A percentile compares a stretch with the other conserved stretches of the same genome.
Conservation (phyloP, 1,139 yeast species). For the Yamadazyma dushanensis region DNA sequence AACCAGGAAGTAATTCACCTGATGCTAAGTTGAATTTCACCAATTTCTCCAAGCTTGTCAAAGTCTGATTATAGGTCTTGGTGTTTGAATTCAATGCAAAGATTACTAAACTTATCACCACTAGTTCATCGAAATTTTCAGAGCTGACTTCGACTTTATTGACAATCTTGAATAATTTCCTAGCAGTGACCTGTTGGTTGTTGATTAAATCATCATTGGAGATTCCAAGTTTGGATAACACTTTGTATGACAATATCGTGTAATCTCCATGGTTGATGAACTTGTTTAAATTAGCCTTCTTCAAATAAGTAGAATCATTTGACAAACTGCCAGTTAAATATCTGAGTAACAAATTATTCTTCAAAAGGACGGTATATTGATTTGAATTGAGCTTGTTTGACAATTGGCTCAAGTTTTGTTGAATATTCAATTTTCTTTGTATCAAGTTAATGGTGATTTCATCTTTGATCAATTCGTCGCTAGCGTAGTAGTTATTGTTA, state of each 20-base stretch:
- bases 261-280: conserved; percentile 30
- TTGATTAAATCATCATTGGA: conserved; percentile 27
- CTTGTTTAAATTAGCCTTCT: conserved; percentile 18
- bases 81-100: conserved; percentile 43
- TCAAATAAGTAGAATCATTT: conserved; percentile 25
- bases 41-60: conserved; percentile 39
- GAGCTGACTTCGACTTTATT: conserved; percentile 7
- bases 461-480: conserved; percentile 10
- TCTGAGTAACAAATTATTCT: conserved; percentile 46
- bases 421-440: conserved; percentile 47
- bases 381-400: conserved; percentile 42
- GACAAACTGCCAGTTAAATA: conserved; percentile 40
- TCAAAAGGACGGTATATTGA: conserved; percentile 41
- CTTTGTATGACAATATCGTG: conserved; percentile 31
- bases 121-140: conserved; percentile 18
- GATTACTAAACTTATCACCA: conserved; percentile 42
- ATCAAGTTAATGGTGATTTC: conserved; percentile 32
- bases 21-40: conserved; percentile 19
- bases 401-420: conserved; percentile 33
- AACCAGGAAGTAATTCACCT: conserved; percentile 34
- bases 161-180: conserved; percentile 29
- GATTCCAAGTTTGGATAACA: conserved; percentile 30
- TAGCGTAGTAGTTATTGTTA: conserved; percentile 34
- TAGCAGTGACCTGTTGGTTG: conserved; percentile 15
- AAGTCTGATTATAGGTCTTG: conserved; percentile 47